Percentiles rank a stretch among this genome's conserved stretches.
These are phyloP conservation scores for Kwoniella shivajii DNA, from an alignment of 1,284 basidiomycete species.

Conservation along the genomic window DNA sequence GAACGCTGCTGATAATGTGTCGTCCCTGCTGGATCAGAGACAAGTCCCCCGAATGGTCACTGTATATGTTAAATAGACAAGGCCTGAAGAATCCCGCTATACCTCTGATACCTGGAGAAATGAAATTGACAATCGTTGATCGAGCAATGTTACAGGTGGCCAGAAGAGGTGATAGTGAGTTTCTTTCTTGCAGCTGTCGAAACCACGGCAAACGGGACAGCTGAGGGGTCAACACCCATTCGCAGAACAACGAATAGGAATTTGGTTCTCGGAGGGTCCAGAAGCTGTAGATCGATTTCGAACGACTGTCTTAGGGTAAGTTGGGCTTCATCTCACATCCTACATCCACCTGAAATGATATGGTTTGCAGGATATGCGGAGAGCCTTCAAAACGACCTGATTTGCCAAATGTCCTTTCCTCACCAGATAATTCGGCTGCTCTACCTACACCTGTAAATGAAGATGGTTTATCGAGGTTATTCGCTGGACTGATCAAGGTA, in stretches of 20 bases:
- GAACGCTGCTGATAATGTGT: too few species aligned
- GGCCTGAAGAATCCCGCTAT: slow-evolving; percentile 45
- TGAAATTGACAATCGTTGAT: slow-evolving; percentile 43
- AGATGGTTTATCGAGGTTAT: slow-evolving; percentile 44
- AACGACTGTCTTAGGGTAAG: slow-evolving; percentile 35
- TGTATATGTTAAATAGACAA: slow-evolving; percentile 49
- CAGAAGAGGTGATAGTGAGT: slow-evolving; percentile 47
- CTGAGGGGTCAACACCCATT: neutral
- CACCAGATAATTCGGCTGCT: slow-evolving; percentile 2
- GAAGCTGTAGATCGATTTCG: slow-evolving; percentile 36
- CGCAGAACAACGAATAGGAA: slow-evolving; percentile 28
- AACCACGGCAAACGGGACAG: neutral
- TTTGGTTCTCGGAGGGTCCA: slow-evolving; percentile 45
- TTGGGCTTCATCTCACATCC: neutral
- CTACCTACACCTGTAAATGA: slow-evolving; percentile 14
- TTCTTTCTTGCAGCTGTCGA: neutral
- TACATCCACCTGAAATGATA: neutral
- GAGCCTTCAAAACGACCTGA: slow-evolving; percentile 34
- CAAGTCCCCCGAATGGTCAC: slow-evolving; percentile 43
- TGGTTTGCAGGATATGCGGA: slow-evolving; percentile 36
- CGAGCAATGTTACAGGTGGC: slow-evolving; percentile 45
- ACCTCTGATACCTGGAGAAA: slow-evolving; percentile 45
- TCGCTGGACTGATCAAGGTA: slow-evolving; percentile 38
- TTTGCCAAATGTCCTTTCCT: slow-evolving; percentile 1
- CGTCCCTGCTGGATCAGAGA: slow-evolving; percentile 23